phyloP scores from a whole-genome alignment of 2,329 filamentous ascomycete genomes.

The Juglanconis sp. region DNA sequence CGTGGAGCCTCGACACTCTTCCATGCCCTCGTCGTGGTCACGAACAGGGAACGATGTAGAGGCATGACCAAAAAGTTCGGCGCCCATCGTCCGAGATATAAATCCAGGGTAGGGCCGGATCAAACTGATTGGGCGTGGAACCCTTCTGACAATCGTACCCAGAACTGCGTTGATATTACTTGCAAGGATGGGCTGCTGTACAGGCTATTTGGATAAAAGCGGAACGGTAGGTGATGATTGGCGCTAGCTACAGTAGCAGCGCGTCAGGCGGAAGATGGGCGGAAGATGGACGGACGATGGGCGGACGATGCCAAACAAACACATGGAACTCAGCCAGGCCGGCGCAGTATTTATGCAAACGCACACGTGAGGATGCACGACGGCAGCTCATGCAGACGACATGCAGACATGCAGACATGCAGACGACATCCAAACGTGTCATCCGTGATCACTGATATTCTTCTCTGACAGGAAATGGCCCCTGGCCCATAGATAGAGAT shows the following conservation, averaged over 20 bases:
- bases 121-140: neutral
- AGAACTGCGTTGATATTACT: neutral
- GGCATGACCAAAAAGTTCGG: neutral
- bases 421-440: too few relatives aligned
- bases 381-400: too few relatives aligned
- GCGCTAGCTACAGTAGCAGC: neutral
- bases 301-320: too few relatives aligned
- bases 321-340: too few relatives aligned
- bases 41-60: neutral
- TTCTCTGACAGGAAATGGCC: too few relatives aligned
- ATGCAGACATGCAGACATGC: too few relatives aligned
- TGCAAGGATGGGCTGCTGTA: neutral
- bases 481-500: too few relatives aligned
- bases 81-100: slow-evolving; percentile 2
- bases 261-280: neutral
- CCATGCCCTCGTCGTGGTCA: neutral
- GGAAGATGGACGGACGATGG: too few relatives aligned
- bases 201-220: slow-evolving; percentile 16
- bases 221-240: neutral
- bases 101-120: neutral
- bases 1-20: too few relatives aligned
- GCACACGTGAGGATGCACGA: too few relatives aligned
- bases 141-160: neutral
- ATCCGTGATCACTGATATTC: too few relatives aligned
- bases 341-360: too few relatives aligned